Evolutionary conservation across 2,329 filamentous ascomycete species (phyloP).

Genomic region (Phyllosticta citriasiana): DNA sequence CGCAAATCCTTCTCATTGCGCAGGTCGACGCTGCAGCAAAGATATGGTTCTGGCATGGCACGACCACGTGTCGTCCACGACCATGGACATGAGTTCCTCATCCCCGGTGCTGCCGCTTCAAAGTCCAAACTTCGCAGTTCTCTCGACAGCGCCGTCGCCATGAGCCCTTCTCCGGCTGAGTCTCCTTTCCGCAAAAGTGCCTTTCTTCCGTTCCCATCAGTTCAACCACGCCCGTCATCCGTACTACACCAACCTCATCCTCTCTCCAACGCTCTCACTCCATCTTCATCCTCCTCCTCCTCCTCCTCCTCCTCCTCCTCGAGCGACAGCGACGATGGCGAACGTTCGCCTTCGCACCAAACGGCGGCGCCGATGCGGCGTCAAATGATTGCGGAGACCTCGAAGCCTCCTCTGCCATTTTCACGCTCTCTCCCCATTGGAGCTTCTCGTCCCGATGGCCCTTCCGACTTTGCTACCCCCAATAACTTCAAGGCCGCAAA

Average conservation of each 20-base stretch:
- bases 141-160: conserved; percentile 65
- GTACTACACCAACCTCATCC: conserved; percentile 52
- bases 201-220: conserved; percentile 12
- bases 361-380: conserved; percentile 21
- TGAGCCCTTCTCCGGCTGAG: conserved; percentile 55
- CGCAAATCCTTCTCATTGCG: conserved; percentile 60
- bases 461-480: conserved; percentile 58
- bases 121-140: conserved; percentile 62
- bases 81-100: conserved; percentile 42
- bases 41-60: conserved; percentile 44
- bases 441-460: conserved; percentile 42
- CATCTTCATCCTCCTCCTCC: conserved; percentile 64
- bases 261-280: conserved; percentile 74
- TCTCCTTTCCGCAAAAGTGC: conserved; percentile 39
- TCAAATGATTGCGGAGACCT: conserved; percentile 14
- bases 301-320: conserved; percentile 59
- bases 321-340: conserved; percentile 46
- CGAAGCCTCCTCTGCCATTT: conserved; percentile 36
- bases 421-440: conserved; percentile 68
- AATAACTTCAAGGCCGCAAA: conserved; percentile 66
- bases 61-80: conserved; percentile 30
- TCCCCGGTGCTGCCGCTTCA: conserved; percentile 43
- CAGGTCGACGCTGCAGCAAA: conserved; percentile 80
- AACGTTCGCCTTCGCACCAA: conserved; percentile 46
- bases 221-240: conserved; percentile 11